Conservation (phyloP, 345 rosid species). For the Hirschfeldia incana region DNA sequence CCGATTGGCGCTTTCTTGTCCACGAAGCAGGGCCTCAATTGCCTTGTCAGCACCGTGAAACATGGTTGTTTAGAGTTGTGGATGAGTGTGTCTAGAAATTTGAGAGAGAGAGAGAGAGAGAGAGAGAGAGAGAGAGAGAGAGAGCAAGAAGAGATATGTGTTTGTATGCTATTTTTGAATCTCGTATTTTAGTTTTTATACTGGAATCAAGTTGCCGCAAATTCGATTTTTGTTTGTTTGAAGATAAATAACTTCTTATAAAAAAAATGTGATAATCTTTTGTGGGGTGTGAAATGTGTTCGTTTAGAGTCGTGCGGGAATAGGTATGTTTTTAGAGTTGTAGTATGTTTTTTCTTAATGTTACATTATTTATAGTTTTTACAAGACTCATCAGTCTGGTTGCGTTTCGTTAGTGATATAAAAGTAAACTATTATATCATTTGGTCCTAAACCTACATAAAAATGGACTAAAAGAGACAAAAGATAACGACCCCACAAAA, state of each 20-base stretch:
- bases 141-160: neutral
- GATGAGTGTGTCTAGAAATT: neutral
- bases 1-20: conserved; percentile 14
- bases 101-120: neutral
- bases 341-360: too few species aligned
- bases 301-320: too few species aligned
- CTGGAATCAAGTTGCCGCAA: too few species aligned
- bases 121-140: neutral
- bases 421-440: neutral
- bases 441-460: neutral
- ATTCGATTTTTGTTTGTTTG: too few species aligned
- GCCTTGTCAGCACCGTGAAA: conserved; percentile 3
- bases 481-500: too few species aligned
- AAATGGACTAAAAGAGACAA: too few species aligned
- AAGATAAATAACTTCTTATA: too few species aligned
- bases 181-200: too few species aligned
- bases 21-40: conserved; percentile 7
- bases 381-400: neutral
- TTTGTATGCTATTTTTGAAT: too few species aligned
- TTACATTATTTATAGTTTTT: neutral
- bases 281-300: too few species aligned
- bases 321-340: neutral
- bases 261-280: too few species aligned
- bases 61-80: neutral
- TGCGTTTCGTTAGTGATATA: neutral